These are phyloP conservation scores for Wickerhamomyces sp. DNA, from an alignment of 1,139 yeast genomes.

Conservation along the genomic window DNA sequence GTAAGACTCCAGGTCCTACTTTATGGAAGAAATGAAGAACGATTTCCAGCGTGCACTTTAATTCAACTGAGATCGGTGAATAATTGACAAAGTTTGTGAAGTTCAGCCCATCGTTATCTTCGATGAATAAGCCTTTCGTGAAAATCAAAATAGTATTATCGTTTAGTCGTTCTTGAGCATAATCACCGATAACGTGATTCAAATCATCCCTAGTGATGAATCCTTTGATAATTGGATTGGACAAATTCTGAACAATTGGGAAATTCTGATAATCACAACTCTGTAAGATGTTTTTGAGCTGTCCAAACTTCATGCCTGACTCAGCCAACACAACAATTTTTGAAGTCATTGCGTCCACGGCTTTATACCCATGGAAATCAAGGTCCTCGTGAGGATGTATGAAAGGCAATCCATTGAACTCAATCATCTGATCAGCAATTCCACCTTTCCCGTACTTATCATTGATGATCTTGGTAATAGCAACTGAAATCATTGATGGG, in stretches of 20 bases:
- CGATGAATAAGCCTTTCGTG: not conserved
- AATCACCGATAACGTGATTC: slow-evolving; percentile 3
- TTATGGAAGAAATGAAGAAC: slow-evolving; percentile 68
- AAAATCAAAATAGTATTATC: slow-evolving; percentile 19
- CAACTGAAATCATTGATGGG: slow-evolving; percentile 95
- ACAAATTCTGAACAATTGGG: slow-evolving; percentile 42
- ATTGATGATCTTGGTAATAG: slow-evolving; percentile 75
- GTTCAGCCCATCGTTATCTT: slow-evolving; percentile 23
- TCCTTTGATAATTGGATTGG: slow-evolving; percentile 21
- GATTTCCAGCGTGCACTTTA: slow-evolving; percentile 53
- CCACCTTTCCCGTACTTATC: slow-evolving; percentile 80
- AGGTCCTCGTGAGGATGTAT: slow-evolving; percentile 69
- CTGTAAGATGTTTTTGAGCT: slow-evolving; percentile 27
- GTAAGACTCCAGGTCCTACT: slow-evolving; percentile 73
- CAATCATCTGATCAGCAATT: slow-evolving; percentile 92
- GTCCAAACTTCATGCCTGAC: slow-evolving; percentile 30
- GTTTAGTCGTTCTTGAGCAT: slow-evolving; percentile 4
- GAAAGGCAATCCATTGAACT: slow-evolving; percentile 82
- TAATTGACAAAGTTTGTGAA: slow-evolving; percentile 43
- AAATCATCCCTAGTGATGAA: slow-evolving; percentile 19
- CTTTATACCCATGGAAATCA: slow-evolving; percentile 46
- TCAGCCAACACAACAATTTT: slow-evolving; percentile 47
- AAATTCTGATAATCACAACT: slow-evolving; percentile 45
- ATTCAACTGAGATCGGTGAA: slow-evolving; percentile 60
- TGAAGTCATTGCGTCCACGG: slow-evolving; percentile 62